Conservation (phyloP, 495 filamentous ascomycete species). For the Talaromyces wortmannii region DNA sequence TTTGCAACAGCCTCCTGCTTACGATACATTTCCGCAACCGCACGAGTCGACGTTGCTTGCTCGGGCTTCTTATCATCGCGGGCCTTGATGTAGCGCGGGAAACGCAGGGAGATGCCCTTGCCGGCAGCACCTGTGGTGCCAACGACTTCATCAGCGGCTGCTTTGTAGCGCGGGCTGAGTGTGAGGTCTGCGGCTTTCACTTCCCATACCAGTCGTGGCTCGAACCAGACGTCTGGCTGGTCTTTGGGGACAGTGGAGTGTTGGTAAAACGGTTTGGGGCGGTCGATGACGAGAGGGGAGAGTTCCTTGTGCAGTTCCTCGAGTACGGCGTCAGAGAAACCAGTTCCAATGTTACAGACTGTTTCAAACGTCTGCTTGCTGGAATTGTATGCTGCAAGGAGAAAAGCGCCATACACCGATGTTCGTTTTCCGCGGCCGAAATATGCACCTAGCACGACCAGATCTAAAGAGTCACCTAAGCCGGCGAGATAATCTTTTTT, state of each 20-base stretch:
- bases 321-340: slow-evolving; percentile 83
- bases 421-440: slow-evolving; percentile 92
- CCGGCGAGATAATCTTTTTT: slow-evolving; percentile 97
- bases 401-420: slow-evolving; percentile 88
- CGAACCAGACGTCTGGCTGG: slow-evolving; percentile 98
- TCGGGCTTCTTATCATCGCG: slow-evolving; percentile 94
- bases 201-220: slow-evolving; percentile 91
- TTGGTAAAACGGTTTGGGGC: slow-evolving; percentile 87
- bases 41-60: slow-evolving; percentile 73
- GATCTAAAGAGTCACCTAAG: slow-evolving; percentile 90
- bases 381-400: slow-evolving; percentile 88
- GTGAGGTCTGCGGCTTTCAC: slow-evolving; percentile 95
- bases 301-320: slow-evolving; percentile 74
- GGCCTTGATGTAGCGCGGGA: slow-evolving; percentile 84
- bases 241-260: slow-evolving; percentile 79
- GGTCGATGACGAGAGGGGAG: slow-evolving; percentile 68
- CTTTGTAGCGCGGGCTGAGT: slow-evolving; percentile 85
- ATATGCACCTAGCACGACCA: slow-evolving; percentile 94
- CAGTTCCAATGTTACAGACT: slow-evolving; percentile 97
- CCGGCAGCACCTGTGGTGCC: slow-evolving; percentile 47
- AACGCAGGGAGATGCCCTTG: slow-evolving; percentile 83
- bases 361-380: slow-evolving; percentile 77
- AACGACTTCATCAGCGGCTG: slow-evolving; percentile 54
- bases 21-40: slow-evolving; percentile 93
- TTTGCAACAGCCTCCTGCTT: slow-evolving; percentile 81